phyloP scores from a whole-genome alignment of 495 filamentous ascomycete genomes.

The Penicillium fimorum region DNA sequence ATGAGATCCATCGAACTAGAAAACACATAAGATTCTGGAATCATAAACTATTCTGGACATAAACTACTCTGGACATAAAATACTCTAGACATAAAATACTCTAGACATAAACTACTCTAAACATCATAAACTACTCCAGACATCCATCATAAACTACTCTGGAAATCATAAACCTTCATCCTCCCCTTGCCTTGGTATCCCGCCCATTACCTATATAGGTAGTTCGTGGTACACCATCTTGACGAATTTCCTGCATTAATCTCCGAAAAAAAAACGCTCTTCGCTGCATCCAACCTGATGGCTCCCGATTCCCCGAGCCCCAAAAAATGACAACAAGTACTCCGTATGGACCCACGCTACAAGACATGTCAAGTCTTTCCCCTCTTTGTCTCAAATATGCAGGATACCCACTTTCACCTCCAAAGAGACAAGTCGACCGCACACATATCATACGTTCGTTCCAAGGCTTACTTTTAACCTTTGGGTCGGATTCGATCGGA shows the following conservation, averaged over 20 bases:
- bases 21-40: neutral
- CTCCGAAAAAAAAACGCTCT: slow-evolving; percentile 11
- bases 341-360: neutral
- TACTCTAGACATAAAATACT: too few relatives aligned
- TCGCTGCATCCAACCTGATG: neutral
- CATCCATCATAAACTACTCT: too few relatives aligned
- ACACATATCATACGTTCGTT: neutral
- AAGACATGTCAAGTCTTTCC: slow-evolving; percentile 3
- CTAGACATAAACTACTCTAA: too few relatives aligned
- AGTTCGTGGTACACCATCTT: neutral
- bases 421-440: neutral
- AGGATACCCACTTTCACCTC: neutral
- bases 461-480: neutral
- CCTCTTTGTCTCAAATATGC: neutral
- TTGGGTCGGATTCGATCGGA: neutral
- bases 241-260: neutral
- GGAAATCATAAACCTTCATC: too few relatives aligned
- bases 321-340: neutral
- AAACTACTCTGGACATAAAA: too few relatives aligned
- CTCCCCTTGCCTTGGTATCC: neutral
- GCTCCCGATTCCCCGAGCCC: neutral
- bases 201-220: neutral
- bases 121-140: neutral
- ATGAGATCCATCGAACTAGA: neutral
- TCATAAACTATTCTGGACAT: neutral